Evolutionary conservation across 805 yeast species (phyloP).

Genomic region (Millerago galiae): DNA sequence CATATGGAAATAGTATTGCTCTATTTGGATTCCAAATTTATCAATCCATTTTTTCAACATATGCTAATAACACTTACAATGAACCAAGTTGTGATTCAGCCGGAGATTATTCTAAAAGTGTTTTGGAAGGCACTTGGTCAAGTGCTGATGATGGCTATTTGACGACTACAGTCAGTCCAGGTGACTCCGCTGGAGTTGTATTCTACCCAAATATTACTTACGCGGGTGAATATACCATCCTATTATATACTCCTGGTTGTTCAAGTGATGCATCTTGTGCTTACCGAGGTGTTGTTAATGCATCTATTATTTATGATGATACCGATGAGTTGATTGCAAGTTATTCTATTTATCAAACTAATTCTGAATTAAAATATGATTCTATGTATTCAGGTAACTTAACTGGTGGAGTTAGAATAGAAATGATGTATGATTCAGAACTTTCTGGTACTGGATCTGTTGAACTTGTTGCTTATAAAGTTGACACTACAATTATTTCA

Average conservation of each 20-base stretch:
- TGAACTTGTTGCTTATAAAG: slow-evolving; percentile 66
- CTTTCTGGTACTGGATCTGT: slow-evolving; percentile 27
- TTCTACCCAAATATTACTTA: slow-evolving; percentile 64
- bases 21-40: slow-evolving; percentile 68
- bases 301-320: slow-evolving; percentile 46
- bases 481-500: slow-evolving; percentile 42
- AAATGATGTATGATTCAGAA: slow-evolving; percentile 32
- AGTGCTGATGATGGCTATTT: slow-evolving; percentile 30
- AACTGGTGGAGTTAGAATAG: slow-evolving; percentile 40
- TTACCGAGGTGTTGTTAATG: slow-evolving; percentile 72
- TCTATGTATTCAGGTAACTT: slow-evolving; percentile 65
- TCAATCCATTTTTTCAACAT: slow-evolving; percentile 48
- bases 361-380: slow-evolving; percentile 76
- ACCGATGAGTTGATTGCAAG: slow-evolving; percentile 33
- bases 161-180: slow-evolving; percentile 25
- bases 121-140: slow-evolving; percentile 26
- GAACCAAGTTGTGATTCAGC: slow-evolving; percentile 48
- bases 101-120: slow-evolving; percentile 23
- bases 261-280: slow-evolving; percentile 56
- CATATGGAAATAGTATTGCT: slow-evolving; percentile 65
- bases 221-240: slow-evolving; percentile 69
- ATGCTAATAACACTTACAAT: slow-evolving; percentile 71
- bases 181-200: slow-evolving; percentile 35
- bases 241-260: slow-evolving; percentile 88
- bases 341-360: slow-evolving; percentile 66